Percentiles rank a stretch among this genome's conserved stretches.
phyloP scores from a whole-genome alignment of 2,329 filamentous ascomycete genomes.

The Fusarium duplospermum region DNA sequence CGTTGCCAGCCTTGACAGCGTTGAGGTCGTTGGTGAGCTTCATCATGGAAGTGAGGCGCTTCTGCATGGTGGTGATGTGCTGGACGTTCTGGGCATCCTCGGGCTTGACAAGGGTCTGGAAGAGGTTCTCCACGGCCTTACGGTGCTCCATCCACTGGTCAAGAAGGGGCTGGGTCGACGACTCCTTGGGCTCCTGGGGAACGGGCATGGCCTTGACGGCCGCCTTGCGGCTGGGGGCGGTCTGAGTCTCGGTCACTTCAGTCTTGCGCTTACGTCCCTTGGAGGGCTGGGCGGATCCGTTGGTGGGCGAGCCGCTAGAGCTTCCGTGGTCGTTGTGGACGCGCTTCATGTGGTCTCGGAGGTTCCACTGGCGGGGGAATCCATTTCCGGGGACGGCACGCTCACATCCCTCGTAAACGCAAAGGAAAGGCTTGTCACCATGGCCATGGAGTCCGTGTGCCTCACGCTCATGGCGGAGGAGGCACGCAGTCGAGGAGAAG shows the following conservation, averaged over 20 bases:
- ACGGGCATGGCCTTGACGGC: constrained; percentile 55
- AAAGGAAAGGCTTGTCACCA: constrained; percentile 91
- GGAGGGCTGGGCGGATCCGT: constrained; percentile 47
- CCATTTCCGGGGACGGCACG: constrained; percentile 84
- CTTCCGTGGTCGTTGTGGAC: constrained; percentile 78
- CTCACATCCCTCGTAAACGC: constrained; percentile 88
- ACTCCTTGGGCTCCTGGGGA: constrained; percentile 48
- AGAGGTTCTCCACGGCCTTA: constrained; percentile 70
- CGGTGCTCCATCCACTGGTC: constrained; percentile 72
- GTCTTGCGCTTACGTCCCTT: constrained; percentile 71
- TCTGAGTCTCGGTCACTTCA: constrained; percentile 57
- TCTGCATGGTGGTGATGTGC: constrained; percentile 63
- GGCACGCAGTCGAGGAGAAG: constrained; percentile 95
- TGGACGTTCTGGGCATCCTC: constrained; percentile 65
- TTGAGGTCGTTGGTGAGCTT: constrained; percentile 57
- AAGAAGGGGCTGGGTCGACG: constrained; percentile 55
- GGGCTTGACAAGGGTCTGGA: constrained; percentile 61
- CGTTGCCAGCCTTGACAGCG: constrained; percentile 39
- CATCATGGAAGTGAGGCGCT: constrained; percentile 63
- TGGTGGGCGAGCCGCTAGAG: constrained; percentile 55
- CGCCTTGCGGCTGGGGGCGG: constrained; percentile 61
- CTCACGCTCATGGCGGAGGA: constrained; percentile 94
- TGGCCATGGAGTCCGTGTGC: constrained; percentile 96
- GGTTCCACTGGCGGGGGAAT: constrained; percentile 95
- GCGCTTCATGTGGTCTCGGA: constrained; percentile 96